Evolutionary conservation across 1,284 basidiomycete species (phyloP), one percentile per base, ranked within the genome.

Genomic region (Grifola frondosa): DNA sequence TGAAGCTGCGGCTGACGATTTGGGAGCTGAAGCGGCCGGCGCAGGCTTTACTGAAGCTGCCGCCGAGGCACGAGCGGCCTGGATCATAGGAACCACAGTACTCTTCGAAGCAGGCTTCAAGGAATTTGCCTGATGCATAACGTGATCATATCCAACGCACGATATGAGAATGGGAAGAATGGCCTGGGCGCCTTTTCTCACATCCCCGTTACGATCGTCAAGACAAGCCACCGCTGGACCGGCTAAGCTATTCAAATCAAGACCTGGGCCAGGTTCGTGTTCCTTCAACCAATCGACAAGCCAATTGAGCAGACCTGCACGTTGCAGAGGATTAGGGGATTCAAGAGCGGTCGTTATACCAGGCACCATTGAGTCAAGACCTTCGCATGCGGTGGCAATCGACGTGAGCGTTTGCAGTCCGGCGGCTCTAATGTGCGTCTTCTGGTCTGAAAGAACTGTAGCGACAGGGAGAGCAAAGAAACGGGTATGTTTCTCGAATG

Each of bases 101-200:
- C 81, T 74, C 47, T 86, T 84, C 10, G 95, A 97, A 1, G 97
- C 97, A 13, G 96, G 87, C 65, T 99, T 99, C 48, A 99, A 74
- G 1, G 82, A 80, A 47, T 78, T 84, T 3, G 93, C 88, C 64
- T 94, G 86, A 35, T 91, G 86, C 70, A 97, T 74, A 35, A 99
- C 86, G 56, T 80, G 82, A 53, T 95, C 91, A 62, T 82, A 92
- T 1, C 97, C 94, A 17, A 83, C 83, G 36, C 71, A 83, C 8
- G 76, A 68, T 37, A 99, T 85, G 39, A 99, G 70, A 36, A 74
- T 72, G 0, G 94, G 93, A 16, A 99, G 67, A 16, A 96, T 66
- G 2, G 84, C 83, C 51, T 91, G 86, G 1, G 95, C 92, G 9
- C 82, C 85, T 66, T 98, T 98, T 48, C 97, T 83, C 6, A 99